These are phyloP conservation scores for Podila minutissima DNA, from an alignment of 192 early-diverging fungal species.

Conservation along the genomic window DNA sequence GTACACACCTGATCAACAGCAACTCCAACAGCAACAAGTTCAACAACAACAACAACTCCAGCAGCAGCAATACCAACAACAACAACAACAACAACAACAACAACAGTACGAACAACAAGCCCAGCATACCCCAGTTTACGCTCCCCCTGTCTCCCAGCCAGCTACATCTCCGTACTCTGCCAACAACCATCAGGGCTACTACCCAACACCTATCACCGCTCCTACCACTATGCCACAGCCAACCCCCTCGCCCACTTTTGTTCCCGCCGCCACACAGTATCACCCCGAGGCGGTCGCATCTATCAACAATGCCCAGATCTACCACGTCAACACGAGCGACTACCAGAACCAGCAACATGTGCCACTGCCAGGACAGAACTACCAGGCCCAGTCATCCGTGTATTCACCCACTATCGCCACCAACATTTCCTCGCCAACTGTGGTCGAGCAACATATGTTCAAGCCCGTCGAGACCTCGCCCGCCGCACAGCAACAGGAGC, in stretches of 20 bases:
- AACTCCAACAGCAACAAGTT: neutral
- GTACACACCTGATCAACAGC: neutral
- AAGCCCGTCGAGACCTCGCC: neutral
- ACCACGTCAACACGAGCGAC: neutral
- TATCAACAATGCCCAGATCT: conserved; percentile 2
- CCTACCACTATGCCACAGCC: conserved; percentile 1
- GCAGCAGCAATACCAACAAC: neutral
- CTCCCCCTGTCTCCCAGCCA: neutral
- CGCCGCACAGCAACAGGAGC: neutral
- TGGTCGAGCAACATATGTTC: neutral
- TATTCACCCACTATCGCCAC: neutral
- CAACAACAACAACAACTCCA: conserved; percentile 1
- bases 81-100: neutral
- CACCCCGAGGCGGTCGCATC: conserved; percentile 5
- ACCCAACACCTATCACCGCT: neutral
- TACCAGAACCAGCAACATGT: neutral
- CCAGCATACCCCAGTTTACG: neutral
- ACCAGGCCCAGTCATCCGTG: neutral
- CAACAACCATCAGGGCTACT: conserved; percentile 15
- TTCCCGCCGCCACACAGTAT: neutral
- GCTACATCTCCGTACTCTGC: conserved; percentile 12
- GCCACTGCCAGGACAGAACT: neutral
- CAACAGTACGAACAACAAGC: conserved; percentile 17
- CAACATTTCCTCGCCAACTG: neutral
- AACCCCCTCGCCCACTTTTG: conserved; percentile 8